Evolutionary conservation across 2,329 filamentous ascomycete species (phyloP).

Genomic region (Verticillium zaregamsianum): DNA sequence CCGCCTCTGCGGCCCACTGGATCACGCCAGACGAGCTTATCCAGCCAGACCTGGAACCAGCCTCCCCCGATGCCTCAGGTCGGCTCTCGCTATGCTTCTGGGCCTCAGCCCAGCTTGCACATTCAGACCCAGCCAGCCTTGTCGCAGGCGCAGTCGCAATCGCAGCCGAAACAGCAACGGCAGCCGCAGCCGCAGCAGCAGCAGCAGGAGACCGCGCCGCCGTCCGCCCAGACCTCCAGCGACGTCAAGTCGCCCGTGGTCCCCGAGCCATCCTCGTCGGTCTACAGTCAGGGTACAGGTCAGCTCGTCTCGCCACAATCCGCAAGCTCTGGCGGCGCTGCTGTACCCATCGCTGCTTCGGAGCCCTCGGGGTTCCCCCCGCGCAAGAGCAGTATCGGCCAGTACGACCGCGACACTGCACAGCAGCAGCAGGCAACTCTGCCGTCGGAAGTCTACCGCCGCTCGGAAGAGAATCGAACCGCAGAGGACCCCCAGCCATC

Average conservation of each 20-base stretch:
- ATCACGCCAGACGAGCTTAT: constrained; percentile 18
- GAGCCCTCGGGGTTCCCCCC: constrained; percentile 46
- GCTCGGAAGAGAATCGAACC: constrained; percentile 59
- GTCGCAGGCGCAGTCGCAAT: neutral
- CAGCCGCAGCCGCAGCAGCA: neutral
- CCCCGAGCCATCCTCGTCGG: constrained; percentile 6
- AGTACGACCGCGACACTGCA: constrained; percentile 30
- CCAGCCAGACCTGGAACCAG: constrained; percentile 25
- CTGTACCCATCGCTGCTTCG: constrained; percentile 17
- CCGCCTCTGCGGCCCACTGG: constrained; percentile 15
- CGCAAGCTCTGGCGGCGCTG: constrained; percentile 5
- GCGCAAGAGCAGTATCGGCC: constrained; percentile 58
- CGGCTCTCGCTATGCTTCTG: constrained; percentile 9
- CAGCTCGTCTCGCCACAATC: constrained; percentile 15
- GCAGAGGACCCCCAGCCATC: constrained; percentile 4
- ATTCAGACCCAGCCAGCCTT: constrained; percentile 21
- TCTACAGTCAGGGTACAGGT: constrained; percentile 8
- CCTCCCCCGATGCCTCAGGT: neutral
- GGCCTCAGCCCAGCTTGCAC: constrained; percentile 23
- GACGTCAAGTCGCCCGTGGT: neutral
- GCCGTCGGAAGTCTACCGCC: constrained; percentile 73
- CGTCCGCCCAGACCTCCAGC: constrained; percentile 4
- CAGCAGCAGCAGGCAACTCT: constrained; percentile 43
- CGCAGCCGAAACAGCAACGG: neutral
- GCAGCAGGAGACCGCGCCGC: neutral